Evolutionary conservation across 2,329 filamentous ascomycete species (phyloP), one percentile per base, ranked within the genome.

Genomic region (Seiridium cupressi): DNA sequence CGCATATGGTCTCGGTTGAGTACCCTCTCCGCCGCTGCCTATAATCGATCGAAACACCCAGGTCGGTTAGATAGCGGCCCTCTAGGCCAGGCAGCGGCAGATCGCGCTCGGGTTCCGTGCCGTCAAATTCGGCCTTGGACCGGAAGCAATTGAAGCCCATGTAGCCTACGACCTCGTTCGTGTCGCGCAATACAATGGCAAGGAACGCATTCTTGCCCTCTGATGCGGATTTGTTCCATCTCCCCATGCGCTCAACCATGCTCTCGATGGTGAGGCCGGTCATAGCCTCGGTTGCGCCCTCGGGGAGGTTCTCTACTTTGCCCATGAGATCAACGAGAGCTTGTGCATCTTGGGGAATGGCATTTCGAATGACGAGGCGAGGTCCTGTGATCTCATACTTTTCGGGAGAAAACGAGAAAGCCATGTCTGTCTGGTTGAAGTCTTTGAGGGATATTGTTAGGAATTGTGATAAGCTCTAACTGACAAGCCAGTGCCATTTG

Each of bases 61-160:
- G 26, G 46, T 58, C 55, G 18, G 55, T 51, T 11, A 58, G 46
- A 35, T 58, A 58, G 11, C 55, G 44, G 3, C 46, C 55, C 26
- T 49, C 55, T 26, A 51, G 8, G 26, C 55, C 55, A 5, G 55
- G 55, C 42, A 44, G 11, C n/a, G 55, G 44, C 34, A 13, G 26
- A 8, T 51, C 55, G 11, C 55, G 55, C 36, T 58, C 44, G 9
- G 55, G 46, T 8, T 9, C 55, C 3, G 46, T 49, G 3, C 46
- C 38, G 4, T 58, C 55, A 13, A 32, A 32, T 18, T 51, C 55
- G 13, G 26, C 44, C 8, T 13, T 10, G 7, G 55, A 49, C 26
- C 46, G 44, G 46, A 58, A 58, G 46, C 44, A 49, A 46, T 58
- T 58, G 55, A 51, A 58, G 38, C 44, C 55, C 55, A 51, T 58